Conservation (phyloP, 805 yeast genomes). For the Millerago galiae region DNA sequence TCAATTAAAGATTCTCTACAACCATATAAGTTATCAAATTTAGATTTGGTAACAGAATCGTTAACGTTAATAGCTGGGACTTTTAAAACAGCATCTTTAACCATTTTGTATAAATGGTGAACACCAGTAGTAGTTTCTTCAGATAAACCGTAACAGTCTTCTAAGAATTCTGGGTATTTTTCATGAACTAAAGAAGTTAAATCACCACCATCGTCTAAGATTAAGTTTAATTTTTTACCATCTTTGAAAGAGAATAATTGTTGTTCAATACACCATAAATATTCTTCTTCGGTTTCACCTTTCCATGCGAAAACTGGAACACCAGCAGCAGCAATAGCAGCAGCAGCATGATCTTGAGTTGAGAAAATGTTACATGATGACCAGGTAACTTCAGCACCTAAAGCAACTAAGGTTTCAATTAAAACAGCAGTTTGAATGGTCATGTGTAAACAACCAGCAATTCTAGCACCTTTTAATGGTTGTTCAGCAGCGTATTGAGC, state of each 20-base stretch:
- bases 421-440: conserved; percentile 98
- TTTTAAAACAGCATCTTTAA: conserved; percentile 81
- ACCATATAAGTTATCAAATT: conserved; percentile 98
- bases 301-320: conserved; percentile 99
- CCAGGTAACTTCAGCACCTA: conserved; percentile 99
- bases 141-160: conserved; percentile 90
- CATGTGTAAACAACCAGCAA: conserved; percentile 99
- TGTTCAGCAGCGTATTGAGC: conserved; percentile 83
- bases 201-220: conserved; percentile 99
- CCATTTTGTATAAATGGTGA: conserved; percentile 96
- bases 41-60: conserved; percentile 98
- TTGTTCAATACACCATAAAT: conserved; percentile 98
- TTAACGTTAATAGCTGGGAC: conserved; percentile 99
- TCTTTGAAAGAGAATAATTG: conserved; percentile 98
- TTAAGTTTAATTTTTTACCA: conserved; percentile 89
- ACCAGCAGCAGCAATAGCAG: conserved; percentile 99
- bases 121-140: conserved; percentile 99
- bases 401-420: conserved; percentile 93
- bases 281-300: conserved; percentile 99
- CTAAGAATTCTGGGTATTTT: conserved; percentile 96
- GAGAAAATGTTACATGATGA: conserved; percentile 98
- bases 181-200: conserved; percentile 94
- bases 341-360: conserved; percentile 99
- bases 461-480: conserved; percentile 97
- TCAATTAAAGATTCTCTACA: conserved; percentile 98